phyloP scores from a whole-genome alignment of 129 eudicot species.

The Deinandra increscens region DNA sequence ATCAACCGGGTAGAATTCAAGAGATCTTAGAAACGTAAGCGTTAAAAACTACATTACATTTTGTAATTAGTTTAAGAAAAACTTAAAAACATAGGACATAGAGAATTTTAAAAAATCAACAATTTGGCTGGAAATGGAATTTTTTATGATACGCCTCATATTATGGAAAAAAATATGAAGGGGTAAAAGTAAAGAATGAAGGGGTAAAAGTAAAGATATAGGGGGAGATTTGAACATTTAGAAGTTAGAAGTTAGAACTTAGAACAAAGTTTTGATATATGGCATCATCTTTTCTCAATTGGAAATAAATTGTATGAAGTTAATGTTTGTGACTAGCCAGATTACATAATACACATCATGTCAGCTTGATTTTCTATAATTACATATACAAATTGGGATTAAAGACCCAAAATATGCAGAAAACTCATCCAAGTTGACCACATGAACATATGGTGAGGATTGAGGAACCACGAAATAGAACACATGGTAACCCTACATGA shows the following conservation, averaged over 20 bases:
- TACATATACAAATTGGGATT: background rate
- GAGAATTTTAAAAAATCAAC: too few relatives aligned
- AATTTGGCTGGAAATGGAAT: background rate
- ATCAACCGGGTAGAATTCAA: too few relatives aligned
- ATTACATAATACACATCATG: background rate
- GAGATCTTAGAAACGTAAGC: too few relatives aligned
- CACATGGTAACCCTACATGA: background rate
- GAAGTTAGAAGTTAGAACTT: too few relatives aligned
- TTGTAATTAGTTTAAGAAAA: background rate
- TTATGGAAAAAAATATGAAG: too few relatives aligned
- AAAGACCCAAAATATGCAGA: background rate
- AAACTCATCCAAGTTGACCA: background rate
- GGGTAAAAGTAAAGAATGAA: too few relatives aligned
- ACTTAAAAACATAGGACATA: too few relatives aligned
- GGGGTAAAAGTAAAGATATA: background rate
- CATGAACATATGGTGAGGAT: background rate
- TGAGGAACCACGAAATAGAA: background rate
- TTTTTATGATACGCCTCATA: too few relatives aligned
- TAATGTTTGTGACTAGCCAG: background rate
- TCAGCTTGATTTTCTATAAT: too few relatives aligned
- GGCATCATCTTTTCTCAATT: slow-evolving; percentile 2
- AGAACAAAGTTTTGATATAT: background rate
- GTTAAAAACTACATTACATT: too few relatives aligned
- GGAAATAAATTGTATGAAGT: background rate
- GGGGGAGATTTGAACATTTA: background rate